These are phyloP conservation scores for Trypanosoma boissoni DNA, from an alignment of 208 protist species.

Conservation along the genomic window DNA sequence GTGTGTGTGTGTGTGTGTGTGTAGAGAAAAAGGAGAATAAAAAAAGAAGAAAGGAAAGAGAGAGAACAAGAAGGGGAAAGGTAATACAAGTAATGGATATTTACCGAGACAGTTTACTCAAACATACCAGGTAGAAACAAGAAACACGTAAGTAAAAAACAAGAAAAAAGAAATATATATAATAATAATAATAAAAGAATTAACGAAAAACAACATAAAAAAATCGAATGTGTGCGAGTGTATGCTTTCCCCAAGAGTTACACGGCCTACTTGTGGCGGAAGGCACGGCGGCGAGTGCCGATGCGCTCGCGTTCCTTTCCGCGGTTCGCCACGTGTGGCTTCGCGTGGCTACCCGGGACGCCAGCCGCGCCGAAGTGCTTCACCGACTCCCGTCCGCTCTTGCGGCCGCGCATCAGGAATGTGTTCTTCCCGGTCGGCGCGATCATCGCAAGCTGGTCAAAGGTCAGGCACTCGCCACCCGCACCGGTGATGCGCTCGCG, in stretches of 20 bases:
- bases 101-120: background rate
- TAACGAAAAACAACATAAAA: constrained; percentile 5
- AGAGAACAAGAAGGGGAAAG: constrained; percentile 13
- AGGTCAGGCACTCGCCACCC: constrained; percentile 98
- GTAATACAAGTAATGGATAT: background rate
- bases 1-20: constrained; percentile 1
- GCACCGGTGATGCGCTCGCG: constrained; percentile 97
- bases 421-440: constrained; percentile 97
- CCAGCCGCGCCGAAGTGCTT: constrained; percentile 99
- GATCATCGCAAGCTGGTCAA: constrained; percentile 98
- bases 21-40: constrained; percentile 5
- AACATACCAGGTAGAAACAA: background rate
- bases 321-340: constrained; percentile 67
- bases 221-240: background rate
- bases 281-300: constrained; percentile 28
- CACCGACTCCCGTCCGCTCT: constrained; percentile 93
- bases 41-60: constrained; percentile 18
- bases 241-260: background rate
- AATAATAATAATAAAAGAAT: constrained; percentile 4
- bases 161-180: constrained; percentile 1
- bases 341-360: constrained; percentile 87
- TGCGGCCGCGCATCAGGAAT: constrained; percentile 97
- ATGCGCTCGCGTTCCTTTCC: constrained; percentile 21
- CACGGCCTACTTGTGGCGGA: constrained; percentile 65
- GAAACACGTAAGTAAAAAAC: background rate